Percentiles rank a stretch among this genome's conserved stretches.
phyloP scores from a whole-genome alignment of 2,329 filamentous ascomycete genomes.

The Microcera coccophila region DNA sequence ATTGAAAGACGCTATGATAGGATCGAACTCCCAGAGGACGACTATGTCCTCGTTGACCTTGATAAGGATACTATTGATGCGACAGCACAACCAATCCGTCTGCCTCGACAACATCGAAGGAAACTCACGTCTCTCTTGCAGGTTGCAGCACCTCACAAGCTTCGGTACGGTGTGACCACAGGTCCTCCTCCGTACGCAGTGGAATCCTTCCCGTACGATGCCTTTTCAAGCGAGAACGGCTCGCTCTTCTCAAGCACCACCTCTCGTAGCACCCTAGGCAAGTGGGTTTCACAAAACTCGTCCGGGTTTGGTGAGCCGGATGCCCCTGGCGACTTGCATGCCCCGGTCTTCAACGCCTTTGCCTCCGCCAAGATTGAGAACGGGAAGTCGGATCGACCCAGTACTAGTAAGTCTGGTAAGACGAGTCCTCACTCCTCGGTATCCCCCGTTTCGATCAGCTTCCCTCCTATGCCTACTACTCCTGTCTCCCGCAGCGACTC shows the following conservation, averaged over 20 bases:
- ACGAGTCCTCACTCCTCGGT: slow-evolving; percentile 61
- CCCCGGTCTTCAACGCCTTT: slow-evolving; percentile 88
- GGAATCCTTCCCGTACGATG: slow-evolving; percentile 86
- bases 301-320: slow-evolving; percentile 74
- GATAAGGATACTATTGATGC: slow-evolving; percentile 89
- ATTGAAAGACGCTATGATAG: slow-evolving; percentile 89
- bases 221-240: slow-evolving; percentile 82
- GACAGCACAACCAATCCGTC: slow-evolving; percentile 67
- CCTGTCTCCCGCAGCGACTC: slow-evolving; percentile 88
- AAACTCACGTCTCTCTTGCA: slow-evolving; percentile 88
- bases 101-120: slow-evolving; percentile 83
- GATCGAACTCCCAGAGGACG: slow-evolving; percentile 84
- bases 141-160: slow-evolving; percentile 83
- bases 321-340: slow-evolving; percentile 46
- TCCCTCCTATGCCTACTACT: slow-evolving; percentile 71
- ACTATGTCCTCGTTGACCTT: slow-evolving; percentile 91
- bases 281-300: slow-evolving; percentile 86
- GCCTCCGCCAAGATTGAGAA: slow-evolving; percentile 65
- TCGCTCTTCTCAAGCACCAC: slow-evolving; percentile 73
- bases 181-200: slow-evolving; percentile 90
- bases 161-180: slow-evolving; percentile 78
- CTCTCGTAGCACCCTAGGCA: slow-evolving; percentile 68
- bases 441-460: slow-evolving; percentile 75
- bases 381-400: slow-evolving; percentile 68
- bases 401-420: slow-evolving; percentile 63